Percentiles rank a stretch among this genome's conserved stretches.
These are phyloP conservation scores for Leccinum longicurvipes DNA, from an alignment of 768 basidiomycete species.

Conservation along the genomic window DNA sequence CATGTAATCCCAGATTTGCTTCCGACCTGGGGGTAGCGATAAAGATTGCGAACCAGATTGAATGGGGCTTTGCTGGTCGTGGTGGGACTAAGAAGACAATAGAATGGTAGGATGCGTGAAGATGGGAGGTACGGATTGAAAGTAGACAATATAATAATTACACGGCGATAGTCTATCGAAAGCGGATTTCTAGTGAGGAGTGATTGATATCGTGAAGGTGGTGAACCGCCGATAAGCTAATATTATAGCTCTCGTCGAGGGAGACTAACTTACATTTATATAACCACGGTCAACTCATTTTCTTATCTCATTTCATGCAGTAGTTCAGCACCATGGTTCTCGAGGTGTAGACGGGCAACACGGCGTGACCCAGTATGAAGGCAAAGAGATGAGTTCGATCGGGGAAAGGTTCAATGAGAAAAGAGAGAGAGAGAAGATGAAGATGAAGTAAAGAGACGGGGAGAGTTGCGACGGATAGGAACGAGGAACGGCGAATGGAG, in stretches of 20 bases:
- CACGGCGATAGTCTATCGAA: neutral
- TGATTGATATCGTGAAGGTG: neutral
- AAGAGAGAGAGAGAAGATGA: no score
- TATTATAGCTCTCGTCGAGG: neutral
- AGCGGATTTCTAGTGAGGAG: neutral
- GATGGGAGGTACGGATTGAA: neutral
- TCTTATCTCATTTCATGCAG: neutral
- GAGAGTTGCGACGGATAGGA: no score
- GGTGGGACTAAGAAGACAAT: conserved; percentile 11
- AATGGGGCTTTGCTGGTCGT: conserved; percentile 49
- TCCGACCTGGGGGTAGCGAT: conserved; percentile 51
- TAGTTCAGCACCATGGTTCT: neutral
- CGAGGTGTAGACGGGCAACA: no score
- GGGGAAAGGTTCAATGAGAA: no score
- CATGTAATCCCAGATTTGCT: conserved; percentile 36
- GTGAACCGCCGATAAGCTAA: neutral
- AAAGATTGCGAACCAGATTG: conserved; percentile 49
- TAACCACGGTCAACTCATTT: neutral
- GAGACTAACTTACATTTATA: neutral
- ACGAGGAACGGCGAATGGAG: no score
- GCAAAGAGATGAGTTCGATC: no score
- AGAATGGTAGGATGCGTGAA: conserved; percentile 12
- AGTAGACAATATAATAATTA: neutral
- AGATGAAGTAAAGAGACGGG: no score
- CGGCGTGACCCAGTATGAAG: no score